Evolutionary conservation across 2,329 filamentous ascomycete genomes (phyloP).

Genomic region (Pochonia chlamydosporia): DNA sequence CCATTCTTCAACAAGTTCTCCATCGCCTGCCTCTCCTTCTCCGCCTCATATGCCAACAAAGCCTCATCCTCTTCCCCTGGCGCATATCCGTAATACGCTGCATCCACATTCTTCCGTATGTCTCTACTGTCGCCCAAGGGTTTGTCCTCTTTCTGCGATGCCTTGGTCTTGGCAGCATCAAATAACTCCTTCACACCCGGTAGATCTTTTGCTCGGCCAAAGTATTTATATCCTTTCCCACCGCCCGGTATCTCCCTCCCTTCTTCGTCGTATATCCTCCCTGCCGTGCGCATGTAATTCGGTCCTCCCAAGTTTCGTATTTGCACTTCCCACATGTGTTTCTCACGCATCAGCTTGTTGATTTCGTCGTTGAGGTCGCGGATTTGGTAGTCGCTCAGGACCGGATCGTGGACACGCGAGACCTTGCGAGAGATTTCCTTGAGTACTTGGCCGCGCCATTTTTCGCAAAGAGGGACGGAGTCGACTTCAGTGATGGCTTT

Average conservation of each 20-base stretch:
- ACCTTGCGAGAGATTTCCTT: slow-evolving; percentile 98
- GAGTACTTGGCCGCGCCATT: slow-evolving; percentile 96
- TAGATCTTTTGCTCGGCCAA: slow-evolving; percentile 81
- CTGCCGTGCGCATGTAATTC: slow-evolving; percentile 82
- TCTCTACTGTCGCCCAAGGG: slow-evolving; percentile 64
- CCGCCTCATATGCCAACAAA: slow-evolving; percentile 71
- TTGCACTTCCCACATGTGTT: slow-evolving; percentile 98
- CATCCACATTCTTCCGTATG: slow-evolving; percentile 73
- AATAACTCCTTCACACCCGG: slow-evolving; percentile 97
- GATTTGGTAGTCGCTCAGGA: slow-evolving; percentile 94
- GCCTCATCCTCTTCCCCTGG: slow-evolving; percentile 84
- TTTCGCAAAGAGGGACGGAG: slow-evolving; percentile 82
- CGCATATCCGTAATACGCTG: slow-evolving; percentile 93
- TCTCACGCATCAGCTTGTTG: slow-evolving; percentile 98
- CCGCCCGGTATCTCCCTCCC: slow-evolving; percentile 66
- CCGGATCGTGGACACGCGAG: slow-evolving; percentile 85
- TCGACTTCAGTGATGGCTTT: slow-evolving; percentile 85
- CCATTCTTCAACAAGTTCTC: slow-evolving; percentile 59
- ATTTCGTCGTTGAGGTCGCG: slow-evolving; percentile 98
- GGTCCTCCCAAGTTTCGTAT: slow-evolving; percentile 94
- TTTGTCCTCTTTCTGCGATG: slow-evolving; percentile 57
- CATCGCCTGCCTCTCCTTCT: slow-evolving; percentile 76
- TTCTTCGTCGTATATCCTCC: slow-evolving; percentile 66
- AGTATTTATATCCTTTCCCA: slow-evolving; percentile 90
- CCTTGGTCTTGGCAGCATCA: slow-evolving; percentile 61